These are phyloP conservation scores for Podaxis sp. DNA, from an alignment of 768 basidiomycete genomes.

Conservation along the genomic window DNA sequence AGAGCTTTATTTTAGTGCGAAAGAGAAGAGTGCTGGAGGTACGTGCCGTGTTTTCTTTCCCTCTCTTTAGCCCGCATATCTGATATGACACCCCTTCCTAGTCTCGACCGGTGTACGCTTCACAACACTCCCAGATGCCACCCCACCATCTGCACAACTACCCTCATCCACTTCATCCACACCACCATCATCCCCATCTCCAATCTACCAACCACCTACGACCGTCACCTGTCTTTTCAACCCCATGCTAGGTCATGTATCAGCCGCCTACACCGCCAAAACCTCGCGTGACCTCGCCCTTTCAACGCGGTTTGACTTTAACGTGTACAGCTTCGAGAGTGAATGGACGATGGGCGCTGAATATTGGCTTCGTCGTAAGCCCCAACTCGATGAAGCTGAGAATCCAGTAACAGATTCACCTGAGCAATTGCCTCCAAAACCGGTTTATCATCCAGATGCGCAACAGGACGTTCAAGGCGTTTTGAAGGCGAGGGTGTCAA, in stretches of 20 bases:
- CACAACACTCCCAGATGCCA: conserved; percentile 83
- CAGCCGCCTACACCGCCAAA: conserved; percentile 87
- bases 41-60: conserved; percentile 24
- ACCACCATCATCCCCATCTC: conserved; percentile 34
- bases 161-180: conserved; percentile 25
- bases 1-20: conserved; percentile 90
- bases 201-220: conserved; percentile 79
- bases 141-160: conserved; percentile 61
- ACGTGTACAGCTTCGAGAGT: conserved; percentile 94
- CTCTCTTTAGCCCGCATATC: not conserved
- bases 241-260: conserved; percentile 94
- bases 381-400: conserved; percentile 20
- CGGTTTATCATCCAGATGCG: conserved; percentile 9
- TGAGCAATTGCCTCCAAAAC: not conserved
- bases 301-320: conserved; percentile 92
- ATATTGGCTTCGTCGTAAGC: conserved; percentile 83
- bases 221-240: conserved; percentile 94
- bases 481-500: conserved; percentile 86
- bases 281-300: conserved; percentile 83
- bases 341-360: conserved; percentile 96
- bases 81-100: conserved; percentile 26
- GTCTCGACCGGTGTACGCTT: conserved; percentile 95
- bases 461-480: conserved; percentile 65
- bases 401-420: conserved; percentile 9
- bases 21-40: conserved; percentile 93